These are phyloP conservation scores for Cladosporium sp. DNA, from an alignment of 2,329 filamentous ascomycete genomes.

Conservation along the genomic window DNA sequence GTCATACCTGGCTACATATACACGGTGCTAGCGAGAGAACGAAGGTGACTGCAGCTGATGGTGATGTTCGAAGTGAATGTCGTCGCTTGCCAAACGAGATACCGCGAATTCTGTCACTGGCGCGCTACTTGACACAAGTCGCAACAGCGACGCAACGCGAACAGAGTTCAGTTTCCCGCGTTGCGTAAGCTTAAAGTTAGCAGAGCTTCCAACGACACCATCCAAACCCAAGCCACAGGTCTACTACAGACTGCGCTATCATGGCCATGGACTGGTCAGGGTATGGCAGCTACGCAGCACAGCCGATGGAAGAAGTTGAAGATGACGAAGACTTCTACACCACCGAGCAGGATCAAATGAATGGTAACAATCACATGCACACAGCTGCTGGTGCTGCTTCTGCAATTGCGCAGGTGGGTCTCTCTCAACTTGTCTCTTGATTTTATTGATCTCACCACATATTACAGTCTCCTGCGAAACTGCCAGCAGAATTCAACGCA, in stretches of 20 bases:
- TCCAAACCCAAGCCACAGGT: neutral
- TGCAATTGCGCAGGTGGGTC: constrained; percentile 3
- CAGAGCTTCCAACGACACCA: neutral
- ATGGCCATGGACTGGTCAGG: constrained; percentile 16
- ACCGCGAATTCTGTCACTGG: neutral
- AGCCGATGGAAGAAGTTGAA: constrained; percentile 10
- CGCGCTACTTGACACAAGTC: neutral
- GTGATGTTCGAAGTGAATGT: neutral
- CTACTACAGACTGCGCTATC: neutral
- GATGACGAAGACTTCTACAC: constrained; percentile 23
- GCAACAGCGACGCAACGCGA: neutral
- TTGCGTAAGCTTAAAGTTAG: constrained; percentile 9
- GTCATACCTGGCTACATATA: neutral
- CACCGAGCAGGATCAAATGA: constrained; percentile 6
- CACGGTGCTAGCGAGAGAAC: neutral
- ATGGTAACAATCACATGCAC: constrained; percentile 15
- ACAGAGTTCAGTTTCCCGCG: neutral
- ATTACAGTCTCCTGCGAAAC: neutral
- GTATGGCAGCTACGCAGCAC: neutral
- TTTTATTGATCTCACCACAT: constrained; percentile 4
- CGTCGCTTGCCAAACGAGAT: neutral
- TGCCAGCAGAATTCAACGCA: neutral
- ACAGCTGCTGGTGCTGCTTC: constrained; percentile 8
- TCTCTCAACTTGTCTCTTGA: neutral
- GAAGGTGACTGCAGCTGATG: neutral